phyloP scores from a whole-genome alignment of 306 rosid genomes.

The Spatholobus suberectus region DNA sequence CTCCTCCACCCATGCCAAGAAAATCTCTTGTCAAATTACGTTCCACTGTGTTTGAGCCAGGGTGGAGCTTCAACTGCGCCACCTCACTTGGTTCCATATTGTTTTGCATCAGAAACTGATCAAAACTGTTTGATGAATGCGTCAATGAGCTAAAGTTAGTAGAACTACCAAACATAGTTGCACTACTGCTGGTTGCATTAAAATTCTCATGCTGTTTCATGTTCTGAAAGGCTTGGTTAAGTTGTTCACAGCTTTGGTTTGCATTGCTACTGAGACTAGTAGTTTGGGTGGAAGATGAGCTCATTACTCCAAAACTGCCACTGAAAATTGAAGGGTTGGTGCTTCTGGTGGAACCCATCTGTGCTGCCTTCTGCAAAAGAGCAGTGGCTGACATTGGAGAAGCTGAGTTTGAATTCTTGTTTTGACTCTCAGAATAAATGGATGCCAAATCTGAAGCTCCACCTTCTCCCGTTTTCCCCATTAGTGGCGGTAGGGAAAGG shows the following conservation, averaged over 20 bases:
- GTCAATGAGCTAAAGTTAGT: slow-evolving; percentile 30
- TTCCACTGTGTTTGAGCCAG: slow-evolving; percentile 32
- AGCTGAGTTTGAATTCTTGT: slow-evolving; percentile 33
- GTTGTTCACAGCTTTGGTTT: slow-evolving; percentile 8
- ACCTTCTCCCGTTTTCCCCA: slow-evolving; percentile 51
- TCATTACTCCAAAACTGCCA: slow-evolving; percentile 58
- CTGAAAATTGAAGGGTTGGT: slow-evolving; percentile 53
- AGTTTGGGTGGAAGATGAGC: slow-evolving; percentile 48
- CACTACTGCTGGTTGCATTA: slow-evolving; percentile 17
- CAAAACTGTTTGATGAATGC: slow-evolving; percentile 50
- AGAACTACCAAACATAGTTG: slow-evolving; percentile 8
- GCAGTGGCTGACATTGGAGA: slow-evolving; percentile 76
- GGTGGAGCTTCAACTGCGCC: slow-evolving; percentile 28
- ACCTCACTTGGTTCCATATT: slow-evolving; percentile 38
- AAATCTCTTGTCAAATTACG: slow-evolving; percentile 74
- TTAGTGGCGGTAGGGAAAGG: slow-evolving; percentile 48
- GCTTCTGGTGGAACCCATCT: slow-evolving; percentile 57
- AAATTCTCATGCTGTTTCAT: slow-evolving; percentile 36
- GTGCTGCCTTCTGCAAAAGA: slow-evolving; percentile 60
- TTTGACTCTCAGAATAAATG: slow-evolving; percentile 31
- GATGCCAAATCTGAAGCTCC: slow-evolving; percentile 28
- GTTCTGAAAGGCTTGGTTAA: slow-evolving; percentile 39
- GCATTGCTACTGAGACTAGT: slow-evolving; percentile 27
- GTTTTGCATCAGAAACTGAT: slow-evolving; percentile 48
- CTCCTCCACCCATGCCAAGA: slow-evolving; percentile 64